Evolutionary conservation across 2,329 filamentous ascomycete genomes (phyloP), one percentile per base, ranked within the genome.

Genomic region (Alternaria panax): DNA sequence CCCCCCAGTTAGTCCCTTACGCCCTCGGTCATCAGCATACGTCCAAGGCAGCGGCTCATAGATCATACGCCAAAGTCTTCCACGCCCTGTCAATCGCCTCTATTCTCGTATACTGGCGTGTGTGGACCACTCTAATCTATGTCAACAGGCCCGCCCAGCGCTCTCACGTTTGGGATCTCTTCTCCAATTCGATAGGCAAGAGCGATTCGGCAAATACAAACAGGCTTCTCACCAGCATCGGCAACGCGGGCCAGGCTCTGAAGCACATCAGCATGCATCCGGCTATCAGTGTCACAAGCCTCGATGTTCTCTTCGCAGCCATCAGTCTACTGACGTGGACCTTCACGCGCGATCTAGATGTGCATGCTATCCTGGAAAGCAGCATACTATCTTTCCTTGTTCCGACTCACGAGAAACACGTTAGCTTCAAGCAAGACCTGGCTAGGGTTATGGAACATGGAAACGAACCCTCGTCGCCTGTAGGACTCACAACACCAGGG

Each of bases 281-380:
- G 0, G 84, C 83, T 22, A 83, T 89, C 28, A 83, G 83, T 20
- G 83, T 82, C 18, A 84, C 84, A 0, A 85, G 83, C 6, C 84
- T 83, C 74, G 88, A 90, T 72, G 86, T 87, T 1, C 70, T 90
- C 14, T 78, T 88, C 34, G 86, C 83, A 22, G 79, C 80, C 1
- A 59, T 86, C 14, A 84, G 82, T 56, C 72, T 88, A n/a, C 82
- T 85, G 1, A 57, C 84, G 2, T 89, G 87, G 86, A 82, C 84
- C n/a, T 85, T 85, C 40, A 80, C 84, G 1, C 80, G 85, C 30
- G 81, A 82, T 22, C 76, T 85, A 3, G 81, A 86, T 64, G 79
- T 83, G 0, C 74, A 77, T n/a, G 78, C 82, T 9, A 84, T 88
- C 64, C 69, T 88, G 7, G 66, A 74, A 22, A 73, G 66, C 58